Conservation (phyloP, 208 protist species). For the Leishmania amazonensis region DNA sequence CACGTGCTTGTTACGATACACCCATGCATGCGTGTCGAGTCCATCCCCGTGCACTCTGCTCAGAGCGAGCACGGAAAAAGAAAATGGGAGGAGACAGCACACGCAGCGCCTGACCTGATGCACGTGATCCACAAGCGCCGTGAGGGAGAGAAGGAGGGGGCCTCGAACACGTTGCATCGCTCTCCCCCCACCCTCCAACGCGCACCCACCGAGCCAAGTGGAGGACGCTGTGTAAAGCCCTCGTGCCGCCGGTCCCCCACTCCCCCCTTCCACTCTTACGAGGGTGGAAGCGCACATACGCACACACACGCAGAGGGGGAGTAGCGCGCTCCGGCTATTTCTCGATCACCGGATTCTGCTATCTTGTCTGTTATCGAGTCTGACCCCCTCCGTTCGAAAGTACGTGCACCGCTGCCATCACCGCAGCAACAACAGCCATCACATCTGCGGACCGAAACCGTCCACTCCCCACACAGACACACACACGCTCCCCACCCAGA, state of each 20-base stretch:
- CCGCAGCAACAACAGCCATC: background rate
- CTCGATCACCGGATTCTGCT: background rate
- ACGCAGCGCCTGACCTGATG: background rate
- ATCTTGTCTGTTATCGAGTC: background rate
- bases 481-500: background rate
- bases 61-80: background rate
- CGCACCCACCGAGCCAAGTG: background rate
- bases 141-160: background rate
- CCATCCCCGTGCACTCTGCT: background rate
- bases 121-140: background rate
- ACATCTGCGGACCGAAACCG: background rate
- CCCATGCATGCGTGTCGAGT: background rate
- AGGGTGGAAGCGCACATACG: too few species aligned
- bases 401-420: background rate
- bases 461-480: background rate
- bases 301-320: background rate
- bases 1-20: background rate
- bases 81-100: background rate
- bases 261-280: background rate
- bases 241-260: background rate
- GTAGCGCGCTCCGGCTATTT: background rate
- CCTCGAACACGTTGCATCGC: background rate
- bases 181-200: background rate
- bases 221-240: background rate
- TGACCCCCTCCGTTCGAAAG: background rate